A percentile compares a stretch with the other conserved stretches of the same genome.
Evolutionary conservation across 2,329 filamentous ascomycete genomes (phyloP).

Genomic region (Ascochyta koolunga): DNA sequence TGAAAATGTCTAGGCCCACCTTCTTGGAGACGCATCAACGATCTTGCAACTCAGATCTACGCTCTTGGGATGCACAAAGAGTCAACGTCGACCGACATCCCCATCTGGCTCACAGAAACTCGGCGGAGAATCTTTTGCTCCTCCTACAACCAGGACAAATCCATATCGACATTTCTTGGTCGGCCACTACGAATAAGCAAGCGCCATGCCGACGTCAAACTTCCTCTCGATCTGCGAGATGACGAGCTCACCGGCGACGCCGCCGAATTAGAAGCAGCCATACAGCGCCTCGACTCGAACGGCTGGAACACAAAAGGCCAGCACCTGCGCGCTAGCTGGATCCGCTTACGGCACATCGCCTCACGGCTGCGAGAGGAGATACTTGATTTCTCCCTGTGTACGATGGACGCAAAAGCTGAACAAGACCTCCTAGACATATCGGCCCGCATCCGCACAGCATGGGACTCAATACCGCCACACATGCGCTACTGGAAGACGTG

Average conservation of each 20-base stretch:
- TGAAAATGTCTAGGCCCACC: slow-evolving; percentile 28
- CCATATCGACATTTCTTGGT: slow-evolving; percentile 43
- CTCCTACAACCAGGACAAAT: slow-evolving; percentile 41
- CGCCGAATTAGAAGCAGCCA: slow-evolving; percentile 20
- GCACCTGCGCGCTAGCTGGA: slow-evolving; percentile 37
- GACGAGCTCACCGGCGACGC: slow-evolving; percentile 33
- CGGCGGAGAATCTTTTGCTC: slow-evolving; percentile 38
- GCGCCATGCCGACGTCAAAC: slow-evolving; percentile 36
- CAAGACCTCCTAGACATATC: slow-evolving; percentile 39
- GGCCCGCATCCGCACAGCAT: slow-evolving; percentile 31
- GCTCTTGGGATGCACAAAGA: slow-evolving; percentile 43
- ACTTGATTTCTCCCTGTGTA: slow-evolving; percentile 35
- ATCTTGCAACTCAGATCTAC: slow-evolving; percentile 40
- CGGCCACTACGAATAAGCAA: slow-evolving; percentile 40
- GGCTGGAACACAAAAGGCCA: slow-evolving; percentile 50
- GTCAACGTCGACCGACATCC: slow-evolving; percentile 29
- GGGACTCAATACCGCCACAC: slow-evolving; percentile 37
- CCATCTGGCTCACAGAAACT: slow-evolving; percentile 38
- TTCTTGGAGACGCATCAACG: slow-evolving; percentile 40
- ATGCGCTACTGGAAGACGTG: slow-evolving; percentile 38
- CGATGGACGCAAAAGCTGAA: slow-evolving; percentile 28
- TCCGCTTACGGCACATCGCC: slow-evolving; percentile 34
- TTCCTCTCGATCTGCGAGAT: slow-evolving; percentile 41
- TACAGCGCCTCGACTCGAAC: slow-evolving; percentile 28
- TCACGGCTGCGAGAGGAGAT: slow-evolving; percentile 41